Conservation (phyloP, 805 yeast species). For the Tanozyma kutaoensis region DNA sequence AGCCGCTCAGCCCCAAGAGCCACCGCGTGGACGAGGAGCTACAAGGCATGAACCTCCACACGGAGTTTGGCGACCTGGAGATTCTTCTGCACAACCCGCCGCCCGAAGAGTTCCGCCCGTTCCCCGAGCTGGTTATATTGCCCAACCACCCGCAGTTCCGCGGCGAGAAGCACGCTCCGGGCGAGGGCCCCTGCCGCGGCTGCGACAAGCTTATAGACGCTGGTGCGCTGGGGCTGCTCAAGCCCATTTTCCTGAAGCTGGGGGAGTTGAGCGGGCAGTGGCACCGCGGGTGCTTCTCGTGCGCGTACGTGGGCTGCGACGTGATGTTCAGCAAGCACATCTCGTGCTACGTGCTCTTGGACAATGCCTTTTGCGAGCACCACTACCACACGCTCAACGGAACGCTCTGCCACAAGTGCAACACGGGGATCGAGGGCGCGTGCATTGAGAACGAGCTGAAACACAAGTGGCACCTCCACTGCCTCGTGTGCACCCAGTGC, state of each 20-base stretch:
- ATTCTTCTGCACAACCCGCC: constrained; percentile 5
- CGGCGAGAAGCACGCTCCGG: no score
- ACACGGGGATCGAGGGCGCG: constrained; percentile 74
- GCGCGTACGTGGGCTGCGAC: constrained; percentile 42
- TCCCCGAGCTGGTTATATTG: constrained; percentile 7
- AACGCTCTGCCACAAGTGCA: constrained; percentile 62
- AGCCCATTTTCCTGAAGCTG: constrained; percentile 73
- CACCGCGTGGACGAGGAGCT: constrained; percentile 21
- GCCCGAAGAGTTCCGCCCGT: constrained; percentile 7
- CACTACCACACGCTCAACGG: constrained; percentile 70
- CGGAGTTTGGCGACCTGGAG: no score
- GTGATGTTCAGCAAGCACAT: constrained; percentile 43
- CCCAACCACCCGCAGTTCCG: constrained; percentile 5
- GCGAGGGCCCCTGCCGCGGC: constrained; percentile 71
- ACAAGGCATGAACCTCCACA: constrained; percentile 13
- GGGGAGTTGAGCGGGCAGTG: constrained; percentile 85
- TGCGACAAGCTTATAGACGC: constrained; percentile 45
- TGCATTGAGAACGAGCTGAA: constrained; percentile 68
- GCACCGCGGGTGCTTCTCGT: constrained; percentile 81
- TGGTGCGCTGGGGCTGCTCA: constrained; percentile 21
- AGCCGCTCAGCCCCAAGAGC: constrained; percentile 21
- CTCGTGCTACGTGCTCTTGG: constrained; percentile 64
- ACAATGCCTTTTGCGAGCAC: constrained; percentile 67
- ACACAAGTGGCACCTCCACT: constrained; percentile 63
- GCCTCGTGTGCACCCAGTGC: constrained; percentile 63